These are phyloP conservation scores for Sanghuangporus weigelae DNA, from an alignment of 1,284 basidiomycete genomes.

Conservation along the genomic window DNA sequence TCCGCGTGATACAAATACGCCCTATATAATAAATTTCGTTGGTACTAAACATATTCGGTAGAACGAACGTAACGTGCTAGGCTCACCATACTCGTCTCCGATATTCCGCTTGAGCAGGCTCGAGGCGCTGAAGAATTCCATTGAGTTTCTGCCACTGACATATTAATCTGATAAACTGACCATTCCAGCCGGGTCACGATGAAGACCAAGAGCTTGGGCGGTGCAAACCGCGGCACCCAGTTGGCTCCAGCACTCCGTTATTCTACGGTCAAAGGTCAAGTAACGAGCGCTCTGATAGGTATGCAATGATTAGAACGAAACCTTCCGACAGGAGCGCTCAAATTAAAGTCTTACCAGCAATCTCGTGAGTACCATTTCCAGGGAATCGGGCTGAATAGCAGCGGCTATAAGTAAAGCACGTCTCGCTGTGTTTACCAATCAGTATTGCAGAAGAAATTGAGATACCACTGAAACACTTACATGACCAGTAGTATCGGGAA, in stretches of 20 bases:
- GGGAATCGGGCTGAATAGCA: conserved; percentile 84
- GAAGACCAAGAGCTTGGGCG: conserved; percentile 90
- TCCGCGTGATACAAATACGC: conserved; percentile 92
- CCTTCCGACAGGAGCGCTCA: not conserved
- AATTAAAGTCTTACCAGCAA: conserved; percentile 59
- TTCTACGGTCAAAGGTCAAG: conserved; percentile 82
- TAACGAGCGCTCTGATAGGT: conserved; percentile 76
- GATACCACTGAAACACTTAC: conserved; percentile 41
- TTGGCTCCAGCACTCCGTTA: conserved; percentile 94
- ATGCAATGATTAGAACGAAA: conserved; percentile 19
- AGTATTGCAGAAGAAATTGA: not conserved
- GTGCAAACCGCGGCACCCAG: conserved; percentile 89
- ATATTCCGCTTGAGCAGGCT: conserved; percentile 81
- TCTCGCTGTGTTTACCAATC: conserved; percentile 49
- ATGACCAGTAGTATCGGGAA: conserved; percentile 89
- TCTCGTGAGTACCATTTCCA: conserved; percentile 86
- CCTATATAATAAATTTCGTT: conserved; percentile 35
- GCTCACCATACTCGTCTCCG: conserved; percentile 81
- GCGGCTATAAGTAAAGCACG: conserved; percentile 83
- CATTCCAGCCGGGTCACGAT: conserved; percentile 86
- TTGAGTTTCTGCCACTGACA: conserved; percentile 5
- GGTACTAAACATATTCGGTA: conserved; percentile 3
- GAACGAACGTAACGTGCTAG: not conserved
- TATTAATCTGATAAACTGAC: conserved; percentile 37
- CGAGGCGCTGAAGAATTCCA: conserved; percentile 50